Conservation (phyloP, 352 stramenopile genomes). For the Globisporangium uncinulatum region DNA sequence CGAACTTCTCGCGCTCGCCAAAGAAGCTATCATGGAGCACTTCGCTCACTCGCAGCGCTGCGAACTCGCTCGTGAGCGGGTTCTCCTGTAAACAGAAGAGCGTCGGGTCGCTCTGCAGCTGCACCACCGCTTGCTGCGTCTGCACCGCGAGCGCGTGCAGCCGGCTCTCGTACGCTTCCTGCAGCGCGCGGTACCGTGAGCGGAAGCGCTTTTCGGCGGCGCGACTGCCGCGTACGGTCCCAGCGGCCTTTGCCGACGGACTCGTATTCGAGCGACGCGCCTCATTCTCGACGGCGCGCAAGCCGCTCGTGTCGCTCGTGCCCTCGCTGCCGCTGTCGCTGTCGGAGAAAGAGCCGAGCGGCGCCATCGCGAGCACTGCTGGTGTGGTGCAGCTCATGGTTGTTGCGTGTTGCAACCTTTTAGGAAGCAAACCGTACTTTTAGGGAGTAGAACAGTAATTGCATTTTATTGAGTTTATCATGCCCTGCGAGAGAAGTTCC, state of each 20-base stretch:
- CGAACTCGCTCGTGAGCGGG: constrained; percentile 59
- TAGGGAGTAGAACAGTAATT: too few species aligned
- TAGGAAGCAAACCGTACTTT: not conserved
- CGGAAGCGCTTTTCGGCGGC: constrained; percentile 67
- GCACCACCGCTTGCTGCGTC: constrained; percentile 39
- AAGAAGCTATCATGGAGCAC: constrained; percentile 67
- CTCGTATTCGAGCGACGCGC: constrained; percentile 3
- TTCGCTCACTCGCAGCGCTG: constrained; percentile 45
- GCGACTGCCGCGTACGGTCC: not conserved
- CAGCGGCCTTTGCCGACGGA: not conserved
- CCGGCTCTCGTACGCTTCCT: constrained; percentile 67
- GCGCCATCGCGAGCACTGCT: not conserved
- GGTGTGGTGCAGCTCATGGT: not conserved
- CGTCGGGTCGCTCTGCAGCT: constrained; percentile 55
- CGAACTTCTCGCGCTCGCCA: constrained; percentile 64
- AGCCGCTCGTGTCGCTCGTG: constrained; percentile 7
- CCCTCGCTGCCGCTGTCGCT: constrained; percentile 7
- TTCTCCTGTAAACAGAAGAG: constrained; percentile 65
- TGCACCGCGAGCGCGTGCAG: constrained; percentile 48
- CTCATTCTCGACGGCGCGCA: constrained; percentile 9
- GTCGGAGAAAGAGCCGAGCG: not conserved
- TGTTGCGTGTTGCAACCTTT: not conserved
- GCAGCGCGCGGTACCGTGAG: constrained; percentile 57
- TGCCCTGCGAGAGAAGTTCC: too few species aligned
- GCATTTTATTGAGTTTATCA: too few species aligned